Conservation (phyloP, 352 stramenopile genomes). For the Globisporangium polare region DNA sequence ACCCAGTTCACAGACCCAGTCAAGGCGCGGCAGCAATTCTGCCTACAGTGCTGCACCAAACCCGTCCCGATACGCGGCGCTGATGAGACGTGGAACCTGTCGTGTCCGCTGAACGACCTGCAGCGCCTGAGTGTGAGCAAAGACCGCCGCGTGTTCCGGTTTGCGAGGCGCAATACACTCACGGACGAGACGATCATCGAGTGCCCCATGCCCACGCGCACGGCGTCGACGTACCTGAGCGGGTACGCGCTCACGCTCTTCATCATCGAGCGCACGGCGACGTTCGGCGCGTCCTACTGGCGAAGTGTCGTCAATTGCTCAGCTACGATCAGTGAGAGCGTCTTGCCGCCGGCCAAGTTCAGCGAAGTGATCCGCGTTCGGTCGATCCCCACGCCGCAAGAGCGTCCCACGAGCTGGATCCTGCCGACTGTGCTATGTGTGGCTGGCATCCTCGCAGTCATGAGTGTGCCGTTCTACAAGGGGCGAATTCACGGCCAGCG, state of each 20-base stretch:
- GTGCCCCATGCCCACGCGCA: conserved; percentile 55
- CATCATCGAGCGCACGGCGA: conserved; percentile 43
- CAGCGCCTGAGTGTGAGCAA: conserved; percentile 70
- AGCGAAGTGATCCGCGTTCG: conserved; percentile 56
- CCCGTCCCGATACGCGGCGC: conserved; percentile 47
- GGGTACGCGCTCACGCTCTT: conserved; percentile 55
- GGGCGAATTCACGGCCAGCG: conserved; percentile 38
- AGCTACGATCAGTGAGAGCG: conserved; percentile 46
- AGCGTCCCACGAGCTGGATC: conserved; percentile 32
- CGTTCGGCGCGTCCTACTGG: conserved; percentile 58
- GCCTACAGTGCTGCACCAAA: conserved; percentile 70
- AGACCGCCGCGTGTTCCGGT: conserved; percentile 46
- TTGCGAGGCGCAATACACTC: conserved; percentile 52
- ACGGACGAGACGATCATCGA: conserved; percentile 46
- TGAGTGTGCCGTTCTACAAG: conserved; percentile 55
- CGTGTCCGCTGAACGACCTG: conserved; percentile 60
- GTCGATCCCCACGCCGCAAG: conserved; percentile 34
- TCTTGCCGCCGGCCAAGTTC: conserved; percentile 33
- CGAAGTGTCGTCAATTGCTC: conserved; percentile 66
- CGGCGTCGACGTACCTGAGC: conserved; percentile 40
- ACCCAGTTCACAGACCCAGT: conserved; percentile 50
- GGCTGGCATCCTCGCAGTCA: conserved; percentile 14
- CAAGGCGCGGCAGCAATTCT: conserved; percentile 43
- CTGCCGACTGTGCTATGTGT: conserved; percentile 18
- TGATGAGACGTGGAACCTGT: conserved; percentile 77